Base-by-base conservation (phyloP, 1,284 basidiomycete species). In the Stereum hirsutum region DNA sequence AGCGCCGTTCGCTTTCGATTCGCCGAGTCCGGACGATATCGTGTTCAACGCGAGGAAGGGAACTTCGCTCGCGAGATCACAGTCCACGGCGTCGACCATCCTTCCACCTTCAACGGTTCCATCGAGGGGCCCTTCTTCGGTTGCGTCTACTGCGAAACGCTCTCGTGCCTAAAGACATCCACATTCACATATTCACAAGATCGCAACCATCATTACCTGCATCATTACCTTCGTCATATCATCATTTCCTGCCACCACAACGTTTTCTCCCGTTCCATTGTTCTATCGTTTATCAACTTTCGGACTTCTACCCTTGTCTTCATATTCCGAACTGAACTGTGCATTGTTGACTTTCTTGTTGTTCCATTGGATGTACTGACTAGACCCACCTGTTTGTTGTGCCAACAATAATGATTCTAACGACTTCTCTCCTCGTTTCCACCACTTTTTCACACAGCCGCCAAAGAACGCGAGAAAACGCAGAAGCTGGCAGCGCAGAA, bases 11-110 rank as follows among this genome's bases (percentile, higher is more conserved):
- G 67, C 75, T 6, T 92, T 92, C 53, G 77, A 88, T 48, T 69
- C 71, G 20, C 88, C 87, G n/a, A 93, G 89, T 57, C 90, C 91
- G 10, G 90, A 94, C 52, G 90, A 94, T 54, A 63, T 85, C 44
- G 79, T 94, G 11, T 66, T 86, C 56, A 78, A 77, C 50, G 89
- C 91, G 28, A 78, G 91, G 27, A 75, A 74, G 43, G 86, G 87
- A 37, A 89, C 90, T 5, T 64, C 74, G 19, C 61, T 86, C 37
- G 70, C 61, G 6, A 66, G 68, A 41, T 52, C 53, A 57, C 64
- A 49, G 63, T 57, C 46, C 38, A 41, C 49, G 31, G 33, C 53
- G 6, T 49, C 58, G 27, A 42, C 55, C 34, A 46, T 57, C 25
- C 35, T 44, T 2, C 49, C 46, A 6, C 31, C 49, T 34, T 40